A percentile compares a stretch with the other conserved stretches of the same genome.
Evolutionary conservation across 768 basidiomycete species (phyloP).

Genomic region (Cytidiella melzeri): DNA sequence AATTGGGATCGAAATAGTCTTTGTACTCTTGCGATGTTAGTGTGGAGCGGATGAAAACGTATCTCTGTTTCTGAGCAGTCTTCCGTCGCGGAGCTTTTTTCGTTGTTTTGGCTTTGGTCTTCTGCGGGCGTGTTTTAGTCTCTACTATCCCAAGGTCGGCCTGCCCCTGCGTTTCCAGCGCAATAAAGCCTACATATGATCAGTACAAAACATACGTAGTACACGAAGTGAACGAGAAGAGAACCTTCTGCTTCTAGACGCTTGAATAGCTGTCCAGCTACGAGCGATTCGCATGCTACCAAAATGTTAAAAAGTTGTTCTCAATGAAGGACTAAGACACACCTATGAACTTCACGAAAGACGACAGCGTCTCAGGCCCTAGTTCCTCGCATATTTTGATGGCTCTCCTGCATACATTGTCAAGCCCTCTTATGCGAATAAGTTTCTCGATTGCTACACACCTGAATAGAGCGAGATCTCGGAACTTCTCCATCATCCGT

Average conservation of each 20-base stretch:
- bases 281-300: conserved; percentile 45
- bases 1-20: conserved; percentile 65
- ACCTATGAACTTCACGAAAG: conserved; percentile 63
- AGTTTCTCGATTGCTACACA: conserved; percentile 21
- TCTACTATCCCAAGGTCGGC: conserved; percentile 48
- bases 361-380: conserved; percentile 33
- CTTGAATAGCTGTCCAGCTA: conserved; percentile 59
- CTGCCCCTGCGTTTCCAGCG: conserved; percentile 38
- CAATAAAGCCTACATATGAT: conserved; percentile 48
- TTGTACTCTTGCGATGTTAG: conserved; percentile 42
- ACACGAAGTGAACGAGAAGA: not conserved
- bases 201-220: not conserved
- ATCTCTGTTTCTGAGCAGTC: conserved; percentile 50
- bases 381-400: conserved; percentile 61
- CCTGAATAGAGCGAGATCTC: conserved; percentile 70
- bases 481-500: conserved; percentile 56
- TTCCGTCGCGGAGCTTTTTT: conserved; percentile 38
- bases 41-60: conserved; percentile 48
- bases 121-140: conserved; percentile 32
- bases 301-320: conserved; percentile 6
- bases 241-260: conserved; percentile 68
- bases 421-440: not conserved
- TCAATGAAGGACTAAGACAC: conserved; percentile 14
- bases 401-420: conserved; percentile 42
- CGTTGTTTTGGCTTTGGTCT: conserved; percentile 32